Evolutionary conservation across 768 basidiomycete species (phyloP), one percentile per base, ranked within the genome.

Genomic region (Mycena rosella): DNA sequence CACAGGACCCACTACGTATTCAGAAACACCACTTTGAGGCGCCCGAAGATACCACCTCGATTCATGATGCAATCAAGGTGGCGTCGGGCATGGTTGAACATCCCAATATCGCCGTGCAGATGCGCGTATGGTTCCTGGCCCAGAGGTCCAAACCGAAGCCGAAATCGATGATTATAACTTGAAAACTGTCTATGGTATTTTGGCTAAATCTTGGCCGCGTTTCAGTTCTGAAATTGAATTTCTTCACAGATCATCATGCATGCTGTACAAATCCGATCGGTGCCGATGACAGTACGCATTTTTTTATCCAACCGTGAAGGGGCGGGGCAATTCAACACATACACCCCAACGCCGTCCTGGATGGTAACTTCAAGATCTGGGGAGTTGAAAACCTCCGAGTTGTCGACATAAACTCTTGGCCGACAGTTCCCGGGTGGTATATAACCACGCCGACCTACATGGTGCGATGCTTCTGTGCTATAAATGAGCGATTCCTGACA

Each of bases 381-480:
- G 78, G 78, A 17, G 77, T 80, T 3, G 60, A 70, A 22, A 73
- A 70, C 32, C 74, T 80, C 18, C 70, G 77, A 20, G 78, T 79
- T 5, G 77, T 79, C 11, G 78, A 79, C 57, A 73, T 74, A 0
- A 78, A 76, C 55, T 72, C 77, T 3, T 76, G 77, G 77, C 70
- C 75, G 15, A 72, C 66, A 42, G 75, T 78, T 30, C 78, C 78
- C 2, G 77, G 78, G 22, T 79, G 73, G 59, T 79, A 78, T 56
- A 68, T 79, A 18, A 76, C 75, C 3, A 78, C 77, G 6, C 74
- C 74, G 9, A 76, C 73, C 7, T 79, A 78, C 52, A 78, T 78
- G 78, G 77, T 73, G 45, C 60, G 75, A 48, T 34, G 11, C 32
- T 34, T 11, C 32, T 6, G 32, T 34, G 32, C 32, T 34, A 11